Evolutionary conservation across 768 basidiomycete species (phyloP).

Genomic region (Gyrodon lividus): DNA sequence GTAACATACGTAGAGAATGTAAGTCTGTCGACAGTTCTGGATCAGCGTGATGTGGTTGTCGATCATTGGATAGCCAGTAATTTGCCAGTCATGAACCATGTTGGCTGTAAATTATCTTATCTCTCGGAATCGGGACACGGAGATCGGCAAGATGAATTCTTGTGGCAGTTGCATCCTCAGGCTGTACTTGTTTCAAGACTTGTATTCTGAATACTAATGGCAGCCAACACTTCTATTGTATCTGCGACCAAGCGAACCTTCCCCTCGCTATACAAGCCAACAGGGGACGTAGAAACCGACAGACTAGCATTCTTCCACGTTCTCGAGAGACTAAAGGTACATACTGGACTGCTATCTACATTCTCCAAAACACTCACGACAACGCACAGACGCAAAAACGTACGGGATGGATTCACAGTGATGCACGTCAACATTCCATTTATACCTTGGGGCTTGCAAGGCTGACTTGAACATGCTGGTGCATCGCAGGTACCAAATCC

Average conservation of each 20-base stretch:
- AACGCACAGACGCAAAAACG: conserved; percentile 80
- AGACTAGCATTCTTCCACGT: conserved; percentile 89
- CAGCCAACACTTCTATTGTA: not conserved
- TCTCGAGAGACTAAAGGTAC: conserved; percentile 84
- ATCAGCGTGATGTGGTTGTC: not conserved
- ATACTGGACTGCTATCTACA: not conserved
- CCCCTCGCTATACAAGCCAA: conserved; percentile 55
- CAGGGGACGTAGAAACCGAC: conserved; percentile 58
- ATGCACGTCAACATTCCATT: conserved; percentile 28
- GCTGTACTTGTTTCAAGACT: no score
- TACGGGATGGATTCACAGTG: conserved; percentile 90
- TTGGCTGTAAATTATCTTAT: conserved; percentile 25
- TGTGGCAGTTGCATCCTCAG: not conserved
- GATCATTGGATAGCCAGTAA: not conserved
- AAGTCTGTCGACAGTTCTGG: not conserved
- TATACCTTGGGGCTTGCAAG: not conserved
- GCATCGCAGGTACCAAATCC: conserved; percentile 76
- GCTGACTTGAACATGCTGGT: not conserved
- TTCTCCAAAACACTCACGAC: not conserved
- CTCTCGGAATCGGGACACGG: conserved; percentile 26
- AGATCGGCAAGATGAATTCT: conserved; percentile 4
- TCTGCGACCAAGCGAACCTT: conserved; percentile 42
- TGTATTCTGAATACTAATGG: no score
- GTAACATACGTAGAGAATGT: conserved; percentile 13
- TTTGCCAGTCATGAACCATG: not conserved